Evolutionary conservation across 345 rosid genomes (phyloP), one percentile per base, ranked within the genome.

Genomic region (Limnanthes douglasii): DNA sequence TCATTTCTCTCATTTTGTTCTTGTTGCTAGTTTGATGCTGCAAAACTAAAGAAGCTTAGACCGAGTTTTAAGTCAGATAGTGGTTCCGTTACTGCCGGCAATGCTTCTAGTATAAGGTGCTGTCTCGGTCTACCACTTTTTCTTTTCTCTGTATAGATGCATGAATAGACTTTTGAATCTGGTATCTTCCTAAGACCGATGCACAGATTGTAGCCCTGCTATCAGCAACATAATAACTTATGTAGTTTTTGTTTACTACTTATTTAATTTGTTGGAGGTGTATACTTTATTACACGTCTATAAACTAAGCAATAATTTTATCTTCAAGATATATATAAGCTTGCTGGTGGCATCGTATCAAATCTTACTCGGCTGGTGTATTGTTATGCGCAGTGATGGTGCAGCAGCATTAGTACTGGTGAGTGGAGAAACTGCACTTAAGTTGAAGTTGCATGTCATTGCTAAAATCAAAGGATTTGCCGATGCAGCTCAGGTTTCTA

Each of bases 91-190:
- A 90, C 96, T 11, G 94, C 98, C 5, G 94, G 96, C 50, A 90
- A 90, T 73, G 96, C 98, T 54, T 84, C 98, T 51, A 77, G 60
- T 60, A 84, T 77, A 70, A 84, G 94, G 98, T 88, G 21, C 46
- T 36, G 45, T 42, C 37, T 49, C 29, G 30, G 27, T 41, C 21
- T 33, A 11, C 19, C 17, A 27, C 42, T 16, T 8, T 41, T 26
- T 20, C 24, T 11, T 1, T 25, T 32, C 39, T 22, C 34, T n/a
- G 37, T 19, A 5, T n/a, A n/a, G n/a, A n/a, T n/a, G n/a, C n/a
- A n/a, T n/a, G n/a, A n/a, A n/a, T n/a, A n/a, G n/a, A n/a, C n/a
- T n/a, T n/a, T n/a, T n/a, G n/a, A n/a, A n/a, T n/a, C n/a, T n/a
- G n/a, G n/a, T n/a, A n/a, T n/a, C n/a, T n/a, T n/a, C n/a, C n/a